Base-by-base conservation (phyloP, 169 alveolate genomes). In the Plasmodium berghei region DNA sequence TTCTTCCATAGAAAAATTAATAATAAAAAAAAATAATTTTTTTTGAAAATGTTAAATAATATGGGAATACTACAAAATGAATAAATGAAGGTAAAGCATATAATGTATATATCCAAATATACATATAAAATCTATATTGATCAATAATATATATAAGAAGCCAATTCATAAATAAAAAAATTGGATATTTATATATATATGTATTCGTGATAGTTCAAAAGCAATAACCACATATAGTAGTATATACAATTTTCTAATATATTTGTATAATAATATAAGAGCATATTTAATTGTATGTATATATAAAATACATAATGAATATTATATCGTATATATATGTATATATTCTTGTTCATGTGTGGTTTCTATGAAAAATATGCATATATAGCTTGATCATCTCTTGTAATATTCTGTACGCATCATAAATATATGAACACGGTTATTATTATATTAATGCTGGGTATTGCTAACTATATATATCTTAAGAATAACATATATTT, bases 1-100 rank as follows among this genome's bases (percentile, higher is more conserved):
- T 80, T 59, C 24, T 22, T n/a, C 83, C 90, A 80, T 80, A 61
- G 54, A 48, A 61, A 45, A 34, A 59, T 48, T 26, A 20, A 14
- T 49, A 58, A 14, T 14, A 58, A 58, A 58, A 58, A 34, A 34
- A 34, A 34, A 34, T 34, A 4, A 28, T 3, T 34, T 34, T 34
- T 18, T 58, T 58, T 58, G n/a, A 58, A 58, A 58, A 58, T 72
- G 49, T 52, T 56, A 22, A 9, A 10, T 24, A 34, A 28, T 22
- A 56, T 34, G 42, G 42, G 42, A 10, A n/a, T 18, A n/a, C 63
- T 6, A 52, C 52, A 6, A 71, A 71, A 8, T 59, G 24, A 20
- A 54, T 54, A 56, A 54, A 70, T 3, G 48, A 59, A 40, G 14
- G 24, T 22, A 22, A n/a, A 59, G 5, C 8, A 28, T 26, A 9